Base-by-base conservation (phyloP, 257 asterid species). In the Scutellaria baicalensis region DNA sequence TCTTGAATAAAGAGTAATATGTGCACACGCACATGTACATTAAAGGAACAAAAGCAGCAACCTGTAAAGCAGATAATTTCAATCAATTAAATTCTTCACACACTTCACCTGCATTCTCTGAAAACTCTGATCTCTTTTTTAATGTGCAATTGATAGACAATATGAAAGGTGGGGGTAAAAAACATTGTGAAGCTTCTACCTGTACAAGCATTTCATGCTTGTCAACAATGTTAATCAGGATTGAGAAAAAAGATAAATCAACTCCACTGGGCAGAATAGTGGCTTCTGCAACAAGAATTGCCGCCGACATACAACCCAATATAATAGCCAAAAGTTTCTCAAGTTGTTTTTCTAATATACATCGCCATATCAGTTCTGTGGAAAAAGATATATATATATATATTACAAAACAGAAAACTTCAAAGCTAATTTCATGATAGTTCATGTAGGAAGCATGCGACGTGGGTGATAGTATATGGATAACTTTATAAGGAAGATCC, bases 21-120 rank as follows among this genome's bases (percentile, higher is more conserved):
- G 97, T 92, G 85, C 97, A 92, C 23, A 92, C 27, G 58, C 97
- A 89, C 97, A 89, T 92, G 84, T 87, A 92, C 83, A 89, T 72
- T 38, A 91, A 79, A 63, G 97, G 97, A 77, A 92, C 71, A 72
- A 85, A 85, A 56, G 91, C 90, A 72, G 79, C 69, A 11, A 82
- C 89, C 96, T 92, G 92, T 31, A 69, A 59, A 13, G 42, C 52
- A 77, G 47, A 44, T 63, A 58, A 45, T 38, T 51, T 18, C 12
- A 20, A 68, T 40, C 55, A 59, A 18, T 35, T 45, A 58, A 50
- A 17, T 4, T 35, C 21, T 27, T 27, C 9, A 6, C 40, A 23
- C 16, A 10, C 21, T 38, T 36, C 10, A 71, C 2, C 3, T n/a
- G 14, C 39, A 71, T 10, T 27, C 9, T 27, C 59, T 48, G 44